These are phyloP conservation scores for Olyra latifolia DNA, from an alignment of 176 grass and related monocot species.

Conservation along the genomic window DNA sequence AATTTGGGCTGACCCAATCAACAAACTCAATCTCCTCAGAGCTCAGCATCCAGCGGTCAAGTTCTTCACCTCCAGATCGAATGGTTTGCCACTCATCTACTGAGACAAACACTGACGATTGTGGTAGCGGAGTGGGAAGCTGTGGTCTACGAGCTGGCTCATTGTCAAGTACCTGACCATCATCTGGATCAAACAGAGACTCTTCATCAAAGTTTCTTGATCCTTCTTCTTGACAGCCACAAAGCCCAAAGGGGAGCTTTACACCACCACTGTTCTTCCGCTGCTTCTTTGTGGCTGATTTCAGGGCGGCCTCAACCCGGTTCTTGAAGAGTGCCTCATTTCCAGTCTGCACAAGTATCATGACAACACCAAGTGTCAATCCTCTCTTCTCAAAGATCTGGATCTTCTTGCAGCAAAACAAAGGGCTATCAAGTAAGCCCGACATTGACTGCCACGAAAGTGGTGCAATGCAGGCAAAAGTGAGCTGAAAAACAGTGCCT, in stretches of 20 bases:
- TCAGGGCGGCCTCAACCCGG: slow-evolving; percentile 62
- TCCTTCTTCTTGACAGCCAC: slow-evolving; percentile 94
- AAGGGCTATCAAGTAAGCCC: slow-evolving; percentile 67
- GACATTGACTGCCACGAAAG: slow-evolving; percentile 94
- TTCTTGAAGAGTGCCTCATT: slow-evolving; percentile 75
- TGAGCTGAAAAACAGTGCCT: slow-evolving; percentile 66
- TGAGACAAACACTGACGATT: slow-evolving; percentile 85
- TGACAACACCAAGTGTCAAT: slow-evolving; percentile 82
- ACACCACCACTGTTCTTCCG: slow-evolving; percentile 70
- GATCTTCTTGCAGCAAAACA: slow-evolving; percentile 91
- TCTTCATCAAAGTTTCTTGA: slow-evolving; percentile 80
- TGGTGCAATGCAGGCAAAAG: slow-evolving; percentile 77
- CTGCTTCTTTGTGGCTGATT: slow-evolving; percentile 68
- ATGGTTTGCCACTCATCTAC: slow-evolving; percentile 98
- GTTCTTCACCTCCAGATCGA: slow-evolving; percentile 83
- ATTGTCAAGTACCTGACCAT: slow-evolving; percentile 53
- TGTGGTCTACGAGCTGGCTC: slow-evolving; percentile 52
- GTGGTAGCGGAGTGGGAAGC: slow-evolving; percentile 69
- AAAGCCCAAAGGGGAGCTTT: slow-evolving; percentile 93
- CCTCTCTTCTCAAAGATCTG: slow-evolving; percentile 99
- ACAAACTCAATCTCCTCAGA: slow-evolving; percentile 88
- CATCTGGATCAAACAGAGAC: slow-evolving; percentile 75
- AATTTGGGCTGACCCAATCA: slow-evolving; percentile 69
- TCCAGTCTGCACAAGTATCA: slow-evolving; percentile 70
- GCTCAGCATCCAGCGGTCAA: slow-evolving; percentile 71